Percentiles rank a stretch among this genome's conserved stretches.
Evolutionary conservation across 1,139 yeast genomes (phyloP).

Genomic region (Ogataea hybrid): DNA sequence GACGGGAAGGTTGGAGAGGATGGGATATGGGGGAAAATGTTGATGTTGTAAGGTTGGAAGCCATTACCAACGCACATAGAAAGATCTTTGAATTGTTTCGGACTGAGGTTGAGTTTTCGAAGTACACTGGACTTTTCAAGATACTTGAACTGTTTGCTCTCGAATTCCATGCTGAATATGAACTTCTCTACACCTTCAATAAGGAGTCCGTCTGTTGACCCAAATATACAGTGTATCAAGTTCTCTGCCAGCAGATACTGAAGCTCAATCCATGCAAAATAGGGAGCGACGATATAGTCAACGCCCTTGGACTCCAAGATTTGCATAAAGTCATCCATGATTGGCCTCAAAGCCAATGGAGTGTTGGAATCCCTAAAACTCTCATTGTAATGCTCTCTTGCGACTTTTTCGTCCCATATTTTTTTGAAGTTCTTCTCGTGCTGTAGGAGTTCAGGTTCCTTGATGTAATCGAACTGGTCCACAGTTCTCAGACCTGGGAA

Average conservation of each 20-base stretch:
- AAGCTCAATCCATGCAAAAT: conserved; percentile 77
- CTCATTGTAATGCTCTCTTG: conserved; percentile 18
- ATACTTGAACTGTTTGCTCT: conserved; percentile 57
- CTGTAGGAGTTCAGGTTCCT: conserved; percentile 41
- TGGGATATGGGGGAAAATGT: conserved; percentile 49
- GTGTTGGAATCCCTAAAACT: conserved; percentile 43
- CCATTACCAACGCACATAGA: conserved; percentile 77
- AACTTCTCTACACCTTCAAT: conserved; percentile 62
- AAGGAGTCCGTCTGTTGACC: conserved; percentile 78
- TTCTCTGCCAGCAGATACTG: conserved; percentile 58
- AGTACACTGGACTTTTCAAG: conserved; percentile 61
- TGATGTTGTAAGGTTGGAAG: conserved; percentile 65
- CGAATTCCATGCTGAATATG: conserved; percentile 70
- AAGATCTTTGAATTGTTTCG: conserved; percentile 71
- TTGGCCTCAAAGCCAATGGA: conserved; percentile 47
- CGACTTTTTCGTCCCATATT: conserved; percentile 40
- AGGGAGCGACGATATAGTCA: conserved; percentile 80
- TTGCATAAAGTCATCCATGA: conserved; percentile 54
- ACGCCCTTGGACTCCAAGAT: conserved; percentile 56
- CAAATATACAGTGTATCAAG: conserved; percentile 73
- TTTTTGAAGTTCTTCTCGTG: conserved; percentile 46
- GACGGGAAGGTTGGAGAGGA: conserved; percentile 28
- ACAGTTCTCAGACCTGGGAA: conserved; percentile 35
- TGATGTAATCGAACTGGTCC: conserved; percentile 27
- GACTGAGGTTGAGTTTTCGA: conserved; percentile 55